phyloP scores from a whole-genome alignment of 108 stramenopile species.

The Cyclostephanos invisitatus region DNA sequence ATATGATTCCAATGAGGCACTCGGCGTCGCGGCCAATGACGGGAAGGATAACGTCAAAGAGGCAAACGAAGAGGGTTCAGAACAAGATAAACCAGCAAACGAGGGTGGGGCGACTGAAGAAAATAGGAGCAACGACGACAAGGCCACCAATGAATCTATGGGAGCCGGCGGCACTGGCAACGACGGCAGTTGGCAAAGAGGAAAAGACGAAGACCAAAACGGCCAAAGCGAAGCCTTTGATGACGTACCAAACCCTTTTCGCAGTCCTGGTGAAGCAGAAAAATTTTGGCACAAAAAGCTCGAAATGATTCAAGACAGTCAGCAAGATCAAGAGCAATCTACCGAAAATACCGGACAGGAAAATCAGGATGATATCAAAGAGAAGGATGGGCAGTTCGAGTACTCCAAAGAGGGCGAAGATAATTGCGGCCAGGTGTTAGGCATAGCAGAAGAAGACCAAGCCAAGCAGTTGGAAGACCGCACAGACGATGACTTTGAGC shows the following conservation, averaged over 20 bases:
- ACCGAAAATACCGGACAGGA: slow-evolving; percentile 12
- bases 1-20: slow-evolving; percentile 44
- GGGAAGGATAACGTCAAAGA: slow-evolving; percentile 58
- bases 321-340: slow-evolving; percentile 27
- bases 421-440: slow-evolving; percentile 80
- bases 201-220: slow-evolving; percentile 32
- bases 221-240: slow-evolving; percentile 13
- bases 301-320: slow-evolving; percentile 56
- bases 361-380: slow-evolving; percentile 41
- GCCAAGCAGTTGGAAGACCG: slow-evolving; percentile 50
- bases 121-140: slow-evolving; percentile 48
- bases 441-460: slow-evolving; percentile 65
- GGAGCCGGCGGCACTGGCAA: slow-evolving; percentile 46
- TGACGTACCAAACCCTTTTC: slow-evolving; percentile 85
- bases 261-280: slow-evolving; percentile 79
- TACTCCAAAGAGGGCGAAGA: slow-evolving; percentile 64
- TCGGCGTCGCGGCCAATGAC: slow-evolving; percentile 57
- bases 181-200: slow-evolving; percentile 57
- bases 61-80: slow-evolving; percentile 32
- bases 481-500: slow-evolving; percentile 48
- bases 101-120: slow-evolving; percentile 42
- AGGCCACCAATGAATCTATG: slow-evolving; percentile 42
- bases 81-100: slow-evolving; percentile 35
- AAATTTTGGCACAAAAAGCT: slow-evolving; percentile 84
- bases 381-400: slow-evolving; percentile 77